Evolutionary conservation across 2,329 filamentous ascomycete species (phyloP).

Genomic region (Neofusicoccum ribis): DNA sequence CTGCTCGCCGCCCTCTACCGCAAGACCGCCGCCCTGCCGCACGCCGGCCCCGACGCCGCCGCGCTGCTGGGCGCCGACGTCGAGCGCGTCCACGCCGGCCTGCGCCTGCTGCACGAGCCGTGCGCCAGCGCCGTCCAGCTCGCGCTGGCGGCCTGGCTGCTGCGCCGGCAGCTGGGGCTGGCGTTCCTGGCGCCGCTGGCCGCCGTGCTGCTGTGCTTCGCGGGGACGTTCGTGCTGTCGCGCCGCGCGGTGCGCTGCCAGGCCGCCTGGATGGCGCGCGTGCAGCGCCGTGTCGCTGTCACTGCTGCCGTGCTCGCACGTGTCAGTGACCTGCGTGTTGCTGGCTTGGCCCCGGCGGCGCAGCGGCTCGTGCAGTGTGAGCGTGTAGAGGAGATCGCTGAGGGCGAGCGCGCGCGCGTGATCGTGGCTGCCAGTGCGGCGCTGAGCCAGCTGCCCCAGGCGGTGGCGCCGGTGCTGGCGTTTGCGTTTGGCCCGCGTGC

Average conservation of each 20-base stretch:
- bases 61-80: constrained; percentile 41
- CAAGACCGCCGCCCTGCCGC: constrained; percentile 31
- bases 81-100: constrained; percentile 36
- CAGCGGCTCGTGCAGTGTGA: too few relatives aligned
- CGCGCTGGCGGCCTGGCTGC: constrained; percentile 48
- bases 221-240: constrained; percentile 29
- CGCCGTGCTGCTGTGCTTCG: constrained; percentile 36
- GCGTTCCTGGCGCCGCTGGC: constrained; percentile 32
- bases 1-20: constrained; percentile 39
- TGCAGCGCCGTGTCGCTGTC: too few relatives aligned
- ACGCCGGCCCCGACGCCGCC: constrained; percentile 30
- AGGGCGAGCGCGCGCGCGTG: neutral
- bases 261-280: constrained; percentile 42
- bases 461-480: neutral
- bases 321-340: too few relatives aligned
- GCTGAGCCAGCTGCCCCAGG: neutral
- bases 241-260: constrained; percentile 36
- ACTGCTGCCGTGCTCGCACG: too few relatives aligned
- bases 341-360: too few relatives aligned
- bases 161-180: constrained; percentile 27
- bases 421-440: neutral
- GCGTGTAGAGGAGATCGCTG: too few relatives aligned
- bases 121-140: constrained; percentile 45
- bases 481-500: neutral
- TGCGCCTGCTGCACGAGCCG: constrained; percentile 37